A percentile compares a stretch with the other conserved stretches of the same genome.
phyloP scores from a whole-genome alignment of 305 asterid species.

The Fraxinus platypoda region DNA sequence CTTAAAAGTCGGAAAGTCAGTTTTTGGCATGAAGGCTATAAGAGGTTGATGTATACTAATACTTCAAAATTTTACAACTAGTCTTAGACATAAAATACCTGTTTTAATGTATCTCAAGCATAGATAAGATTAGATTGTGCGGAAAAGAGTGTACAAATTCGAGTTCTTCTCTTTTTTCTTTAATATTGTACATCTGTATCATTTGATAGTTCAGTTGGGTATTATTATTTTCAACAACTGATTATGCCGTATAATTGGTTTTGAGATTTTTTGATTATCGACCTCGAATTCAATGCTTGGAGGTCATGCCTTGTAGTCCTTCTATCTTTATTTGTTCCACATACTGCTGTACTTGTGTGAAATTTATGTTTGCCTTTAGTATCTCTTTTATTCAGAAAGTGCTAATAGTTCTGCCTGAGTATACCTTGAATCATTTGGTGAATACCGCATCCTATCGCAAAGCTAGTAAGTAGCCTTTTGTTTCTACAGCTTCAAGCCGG shows the following conservation, averaged over 20 bases:
- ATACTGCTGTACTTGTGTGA: not conserved
- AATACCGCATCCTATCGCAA: not conserved
- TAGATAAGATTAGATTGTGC: not conserved
- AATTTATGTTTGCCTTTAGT: not conserved
- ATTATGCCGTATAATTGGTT: not conserved
- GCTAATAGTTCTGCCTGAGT: not conserved
- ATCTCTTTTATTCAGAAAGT: not conserved
- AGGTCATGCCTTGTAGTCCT: not conserved
- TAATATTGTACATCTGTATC: not conserved
- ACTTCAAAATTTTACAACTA: not conserved
- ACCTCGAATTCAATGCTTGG: not conserved
- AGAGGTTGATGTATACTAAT: not conserved
- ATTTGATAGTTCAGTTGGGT: not conserved
- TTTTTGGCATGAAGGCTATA: not conserved
- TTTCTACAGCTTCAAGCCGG: not conserved
- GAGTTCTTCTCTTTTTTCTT: not conserved
- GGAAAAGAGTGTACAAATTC: not conserved
- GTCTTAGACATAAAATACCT: not conserved
- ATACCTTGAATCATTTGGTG: not conserved
- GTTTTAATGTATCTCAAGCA: conserved; percentile 15
- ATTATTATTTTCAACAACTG: not conserved
- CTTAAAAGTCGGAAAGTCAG: conserved; percentile 7
- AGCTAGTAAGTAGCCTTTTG: not conserved
- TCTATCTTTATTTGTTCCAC: not conserved
- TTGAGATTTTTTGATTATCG: not conserved